Conservation (phyloP, 257 asterid genomes). For the Rauvolfia tetraphylla region DNA sequence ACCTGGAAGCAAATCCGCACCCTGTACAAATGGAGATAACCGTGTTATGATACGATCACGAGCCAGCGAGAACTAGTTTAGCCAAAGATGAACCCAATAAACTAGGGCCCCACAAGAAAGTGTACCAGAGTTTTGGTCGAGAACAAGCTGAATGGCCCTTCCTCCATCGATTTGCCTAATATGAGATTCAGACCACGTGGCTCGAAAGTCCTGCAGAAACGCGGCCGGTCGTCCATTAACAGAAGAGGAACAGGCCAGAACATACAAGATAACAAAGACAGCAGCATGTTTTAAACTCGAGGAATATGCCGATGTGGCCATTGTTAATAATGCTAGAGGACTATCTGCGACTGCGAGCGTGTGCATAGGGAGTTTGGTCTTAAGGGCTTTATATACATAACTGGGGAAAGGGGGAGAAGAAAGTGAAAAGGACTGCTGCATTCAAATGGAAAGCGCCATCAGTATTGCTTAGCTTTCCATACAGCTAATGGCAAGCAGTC, state of each 20-base stretch:
- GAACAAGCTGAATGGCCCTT: conserved; percentile 63
- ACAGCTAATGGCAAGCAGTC: conserved; percentile 68
- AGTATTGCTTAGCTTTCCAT: conserved; percentile 31
- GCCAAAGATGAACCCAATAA: background rate
- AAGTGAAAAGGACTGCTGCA: conserved; percentile 22
- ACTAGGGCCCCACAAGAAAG: too few relatives aligned
- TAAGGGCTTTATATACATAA: conserved; percentile 22
- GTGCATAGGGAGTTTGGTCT: conserved; percentile 9
- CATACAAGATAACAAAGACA: conserved; percentile 15
- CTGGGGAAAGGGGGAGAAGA: background rate
- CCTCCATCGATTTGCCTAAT: conserved; percentile 67
- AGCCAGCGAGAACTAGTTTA: background rate
- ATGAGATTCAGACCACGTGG: conserved; percentile 66
- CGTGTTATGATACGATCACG: background rate
- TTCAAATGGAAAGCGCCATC: conserved; percentile 28
- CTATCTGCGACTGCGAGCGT: conserved; percentile 8
- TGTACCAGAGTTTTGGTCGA: conserved; percentile 67
- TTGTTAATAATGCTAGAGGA: background rate
- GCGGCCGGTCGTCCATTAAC: conserved; percentile 62
- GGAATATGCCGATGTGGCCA: conserved; percentile 26
- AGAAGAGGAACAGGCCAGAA: conserved; percentile 23
- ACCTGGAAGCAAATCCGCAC: conserved; percentile 39
- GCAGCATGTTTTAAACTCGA: conserved; percentile 19
- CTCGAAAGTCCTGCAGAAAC: conserved; percentile 56
- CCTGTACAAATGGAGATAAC: conserved; percentile 14